Conservation (phyloP, 1,139 yeast species). For the Debaryomyces fabryi region DNA sequence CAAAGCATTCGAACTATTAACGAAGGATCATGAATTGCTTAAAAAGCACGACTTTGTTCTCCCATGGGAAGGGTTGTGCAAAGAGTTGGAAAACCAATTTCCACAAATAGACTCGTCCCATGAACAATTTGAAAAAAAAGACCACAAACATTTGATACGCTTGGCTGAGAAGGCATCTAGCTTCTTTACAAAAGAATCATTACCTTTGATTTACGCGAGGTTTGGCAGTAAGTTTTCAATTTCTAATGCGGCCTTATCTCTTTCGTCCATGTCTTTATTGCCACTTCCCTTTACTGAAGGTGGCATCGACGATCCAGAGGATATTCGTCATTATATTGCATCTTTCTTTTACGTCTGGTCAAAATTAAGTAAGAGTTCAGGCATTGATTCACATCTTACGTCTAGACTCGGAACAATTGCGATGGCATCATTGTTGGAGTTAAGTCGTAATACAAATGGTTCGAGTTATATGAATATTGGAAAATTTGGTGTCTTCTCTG, state of each 20-base stretch:
- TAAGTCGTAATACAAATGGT: conserved; percentile 28
- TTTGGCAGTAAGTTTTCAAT: conserved; percentile 56
- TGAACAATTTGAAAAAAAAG: conserved; percentile 43
- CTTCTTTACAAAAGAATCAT: conserved; percentile 43
- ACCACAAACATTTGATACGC: conserved; percentile 44
- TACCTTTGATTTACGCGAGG: conserved; percentile 39
- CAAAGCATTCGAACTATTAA: conserved; percentile 62
- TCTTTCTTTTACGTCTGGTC: conserved; percentile 77
- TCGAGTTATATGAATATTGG: conserved; percentile 22
- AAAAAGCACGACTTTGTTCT: conserved; percentile 42
- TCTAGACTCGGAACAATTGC: conserved; percentile 68
- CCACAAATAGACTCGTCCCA: conserved; percentile 33
- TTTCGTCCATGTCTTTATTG: conserved; percentile 58
- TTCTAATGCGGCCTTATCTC: conserved; percentile 58
- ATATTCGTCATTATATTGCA: conserved; percentile 59
- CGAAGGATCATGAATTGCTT: conserved; percentile 51
- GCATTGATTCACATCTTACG: conserved; percentile 68
- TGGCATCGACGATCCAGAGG: conserved; percentile 31
- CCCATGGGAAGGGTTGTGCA: conserved; percentile 56
- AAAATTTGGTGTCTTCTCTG: conserved; percentile 62
- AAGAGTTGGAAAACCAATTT: conserved; percentile 38
- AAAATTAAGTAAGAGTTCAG: conserved; percentile 56
- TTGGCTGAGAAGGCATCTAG: conserved; percentile 52
- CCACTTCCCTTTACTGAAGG: conserved; percentile 42
- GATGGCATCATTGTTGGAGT: conserved; percentile 44